These are phyloP conservation scores for Coccinonectria pachysandricola DNA, from an alignment of 2,329 filamentous ascomycete species.

Conservation along the genomic window DNA sequence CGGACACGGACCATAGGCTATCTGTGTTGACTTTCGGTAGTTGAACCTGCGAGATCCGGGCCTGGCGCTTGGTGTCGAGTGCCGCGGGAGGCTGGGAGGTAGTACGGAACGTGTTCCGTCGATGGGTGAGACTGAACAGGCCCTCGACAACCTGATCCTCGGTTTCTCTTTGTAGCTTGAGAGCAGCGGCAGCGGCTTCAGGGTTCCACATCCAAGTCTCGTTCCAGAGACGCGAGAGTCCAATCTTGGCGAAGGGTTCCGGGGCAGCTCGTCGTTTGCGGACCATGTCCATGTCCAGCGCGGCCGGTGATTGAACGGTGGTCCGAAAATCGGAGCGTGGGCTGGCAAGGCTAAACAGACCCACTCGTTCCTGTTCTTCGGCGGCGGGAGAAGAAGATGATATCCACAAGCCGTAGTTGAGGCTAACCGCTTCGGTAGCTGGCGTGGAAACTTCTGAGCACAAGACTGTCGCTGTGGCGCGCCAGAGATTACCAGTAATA, in stretches of 20 bases:
- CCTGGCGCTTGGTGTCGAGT: slow-evolving; percentile 24
- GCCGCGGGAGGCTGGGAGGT: slow-evolving; percentile 16
- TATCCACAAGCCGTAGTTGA: slow-evolving; percentile 13
- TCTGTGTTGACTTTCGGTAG: slow-evolving; percentile 23
- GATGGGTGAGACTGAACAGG: slow-evolving; percentile 17
- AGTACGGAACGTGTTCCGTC: slow-evolving; percentile 17
- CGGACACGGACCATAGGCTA: slow-evolving; percentile 25
- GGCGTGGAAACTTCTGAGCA: neutral
- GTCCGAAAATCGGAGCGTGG: slow-evolving; percentile 15
- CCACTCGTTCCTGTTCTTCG: slow-evolving; percentile 12
- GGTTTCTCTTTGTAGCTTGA: slow-evolving; percentile 11
- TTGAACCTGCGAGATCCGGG: slow-evolving; percentile 18
- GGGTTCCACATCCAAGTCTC: slow-evolving; percentile 17
- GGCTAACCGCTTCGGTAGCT: slow-evolving; percentile 7
- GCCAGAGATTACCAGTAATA: too few species aligned
- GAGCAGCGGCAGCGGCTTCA: slow-evolving; percentile 9
- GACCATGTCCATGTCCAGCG: slow-evolving; percentile 13
- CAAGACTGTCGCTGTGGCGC: too few species aligned
- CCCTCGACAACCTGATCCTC: slow-evolving; percentile 14
- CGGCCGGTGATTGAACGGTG: slow-evolving; percentile 13
- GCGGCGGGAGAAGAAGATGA: slow-evolving; percentile 5
- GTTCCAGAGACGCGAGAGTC: slow-evolving; percentile 15
- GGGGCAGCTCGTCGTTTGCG: slow-evolving; percentile 11
- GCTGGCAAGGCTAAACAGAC: slow-evolving; percentile 18
- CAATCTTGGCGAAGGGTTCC: slow-evolving; percentile 12